Conservation (phyloP, 257 asterid genomes). For the Solanum chiquidenum region DNA sequence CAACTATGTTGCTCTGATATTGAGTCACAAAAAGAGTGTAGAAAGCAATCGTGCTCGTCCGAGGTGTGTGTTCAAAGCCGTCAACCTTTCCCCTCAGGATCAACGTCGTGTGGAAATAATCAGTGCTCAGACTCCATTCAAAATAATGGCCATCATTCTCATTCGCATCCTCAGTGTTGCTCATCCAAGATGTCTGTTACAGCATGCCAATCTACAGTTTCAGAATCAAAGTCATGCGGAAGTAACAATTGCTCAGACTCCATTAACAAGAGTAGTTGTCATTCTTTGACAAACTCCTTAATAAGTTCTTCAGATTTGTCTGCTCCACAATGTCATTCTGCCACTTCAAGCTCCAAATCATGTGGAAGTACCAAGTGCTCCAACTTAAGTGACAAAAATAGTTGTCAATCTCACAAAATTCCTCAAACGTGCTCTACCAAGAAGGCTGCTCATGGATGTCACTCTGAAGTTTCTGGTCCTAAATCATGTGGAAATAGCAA, state of each 20-base stretch:
- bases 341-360: neutral
- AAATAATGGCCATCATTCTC: neutral
- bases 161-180: neutral
- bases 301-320: neutral
- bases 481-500: neutral
- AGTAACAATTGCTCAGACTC: neutral
- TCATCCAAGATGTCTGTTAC: neutral
- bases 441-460: neutral
- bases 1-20: slow-evolving; percentile 11
- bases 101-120: neutral
- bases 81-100: neutral
- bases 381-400: neutral
- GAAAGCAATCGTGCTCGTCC: slow-evolving; percentile 7
- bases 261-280: neutral
- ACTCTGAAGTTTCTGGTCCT: neutral
- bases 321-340: neutral
- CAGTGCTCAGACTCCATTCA: neutral
- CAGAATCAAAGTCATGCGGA: neutral
- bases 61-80: neutral
- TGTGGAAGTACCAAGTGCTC: neutral
- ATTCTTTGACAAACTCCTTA: neutral
- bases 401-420: neutral
- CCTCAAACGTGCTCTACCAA: neutral
- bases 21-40: slow-evolving; percentile 11
- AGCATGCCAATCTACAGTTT: neutral